phyloP scores from a whole-genome alignment of 139 green algal species.

The Tetradesmus obliquus region DNA sequence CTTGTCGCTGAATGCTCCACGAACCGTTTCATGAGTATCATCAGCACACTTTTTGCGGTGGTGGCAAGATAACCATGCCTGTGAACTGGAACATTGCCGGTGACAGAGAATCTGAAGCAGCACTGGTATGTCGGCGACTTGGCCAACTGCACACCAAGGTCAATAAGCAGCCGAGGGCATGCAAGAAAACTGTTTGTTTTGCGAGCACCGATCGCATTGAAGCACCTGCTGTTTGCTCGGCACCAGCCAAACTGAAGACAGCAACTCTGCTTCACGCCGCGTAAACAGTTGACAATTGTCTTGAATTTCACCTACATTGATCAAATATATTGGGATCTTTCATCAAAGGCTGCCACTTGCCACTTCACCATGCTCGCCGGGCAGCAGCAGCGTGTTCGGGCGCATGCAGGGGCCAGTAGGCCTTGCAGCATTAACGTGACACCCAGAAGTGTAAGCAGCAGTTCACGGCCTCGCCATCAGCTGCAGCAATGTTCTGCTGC shows the following conservation, averaged over 20 bases:
- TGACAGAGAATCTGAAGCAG: background rate
- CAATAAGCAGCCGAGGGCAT: too few species aligned
- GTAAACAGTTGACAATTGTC: background rate
- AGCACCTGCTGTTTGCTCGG: background rate
- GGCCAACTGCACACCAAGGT: background rate
- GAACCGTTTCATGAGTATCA: too few species aligned
- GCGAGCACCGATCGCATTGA: background rate
- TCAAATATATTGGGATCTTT: background rate
- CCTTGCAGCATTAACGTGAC: background rate
- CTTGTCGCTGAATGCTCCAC: background rate
- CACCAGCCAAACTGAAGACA: background rate
- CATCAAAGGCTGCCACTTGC: background rate
- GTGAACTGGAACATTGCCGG: too few species aligned
- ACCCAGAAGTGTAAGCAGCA: background rate
- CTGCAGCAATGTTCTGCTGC: background rate
- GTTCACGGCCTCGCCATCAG: background rate
- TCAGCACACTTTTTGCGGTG: too few species aligned
- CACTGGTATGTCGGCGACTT: background rate
- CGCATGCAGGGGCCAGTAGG: background rate
- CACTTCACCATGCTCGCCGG: conserved; percentile 53
- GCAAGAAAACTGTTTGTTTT: background rate
- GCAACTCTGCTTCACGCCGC: background rate
- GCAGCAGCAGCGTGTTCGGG: background rate
- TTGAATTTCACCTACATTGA: background rate
- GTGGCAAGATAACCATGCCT: too few species aligned